Percentiles rank a stretch among this genome's conserved stretches.
Evolutionary conservation across 2,329 filamentous ascomycete genomes (phyloP).

Genomic region (Oidium heveae): DNA sequence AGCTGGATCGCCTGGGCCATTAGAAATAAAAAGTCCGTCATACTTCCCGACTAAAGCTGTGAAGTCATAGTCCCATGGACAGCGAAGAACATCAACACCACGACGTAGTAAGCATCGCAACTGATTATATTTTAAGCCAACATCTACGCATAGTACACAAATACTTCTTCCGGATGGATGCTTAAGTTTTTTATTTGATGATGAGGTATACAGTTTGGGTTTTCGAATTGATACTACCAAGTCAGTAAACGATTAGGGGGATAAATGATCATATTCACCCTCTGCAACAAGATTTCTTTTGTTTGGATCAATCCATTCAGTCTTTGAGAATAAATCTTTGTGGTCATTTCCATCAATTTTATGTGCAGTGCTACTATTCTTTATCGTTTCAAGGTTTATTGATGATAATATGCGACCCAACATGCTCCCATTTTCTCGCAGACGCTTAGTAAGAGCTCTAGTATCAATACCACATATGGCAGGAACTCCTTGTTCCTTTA

Average conservation of each 20-base stretch:
- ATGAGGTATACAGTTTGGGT: slow-evolving; percentile 66
- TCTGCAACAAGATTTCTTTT: slow-evolving; percentile 77
- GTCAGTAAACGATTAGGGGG: slow-evolving; percentile 16
- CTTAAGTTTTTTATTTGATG: slow-evolving; percentile 43
- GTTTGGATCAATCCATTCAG: slow-evolving; percentile 86
- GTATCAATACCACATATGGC: slow-evolving; percentile 94
- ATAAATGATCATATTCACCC: slow-evolving; percentile 34
- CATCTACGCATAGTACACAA: slow-evolving; percentile 78
- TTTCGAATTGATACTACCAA: slow-evolving; percentile 61
- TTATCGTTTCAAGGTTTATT: slow-evolving; percentile 20
- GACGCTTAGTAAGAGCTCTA: slow-evolving; percentile 75
- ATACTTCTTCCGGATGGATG: slow-evolving; percentile 73
- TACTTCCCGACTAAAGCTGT: slow-evolving; percentile 48
- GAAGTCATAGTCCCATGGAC: slow-evolving; percentile 92
- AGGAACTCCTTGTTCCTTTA: slow-evolving; percentile 85
- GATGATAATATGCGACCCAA: slow-evolving; percentile 69
- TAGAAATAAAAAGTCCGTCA: slow-evolving; percentile 92
- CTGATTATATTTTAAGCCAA: slow-evolving; percentile 97
- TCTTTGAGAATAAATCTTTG: slow-evolving; percentile 36
- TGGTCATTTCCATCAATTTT: slow-evolving; percentile 15
- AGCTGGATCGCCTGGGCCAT: slow-evolving; percentile 86
- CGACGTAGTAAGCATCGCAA: slow-evolving; percentile 74
- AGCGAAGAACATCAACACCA: slow-evolving; percentile 81
- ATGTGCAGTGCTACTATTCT: slow-evolving; percentile 16
- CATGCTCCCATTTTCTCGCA: slow-evolving; percentile 87